phyloP scores from a whole-genome alignment of 352 stramenopile genomes.

The Phytophthora ohioensis region DNA sequence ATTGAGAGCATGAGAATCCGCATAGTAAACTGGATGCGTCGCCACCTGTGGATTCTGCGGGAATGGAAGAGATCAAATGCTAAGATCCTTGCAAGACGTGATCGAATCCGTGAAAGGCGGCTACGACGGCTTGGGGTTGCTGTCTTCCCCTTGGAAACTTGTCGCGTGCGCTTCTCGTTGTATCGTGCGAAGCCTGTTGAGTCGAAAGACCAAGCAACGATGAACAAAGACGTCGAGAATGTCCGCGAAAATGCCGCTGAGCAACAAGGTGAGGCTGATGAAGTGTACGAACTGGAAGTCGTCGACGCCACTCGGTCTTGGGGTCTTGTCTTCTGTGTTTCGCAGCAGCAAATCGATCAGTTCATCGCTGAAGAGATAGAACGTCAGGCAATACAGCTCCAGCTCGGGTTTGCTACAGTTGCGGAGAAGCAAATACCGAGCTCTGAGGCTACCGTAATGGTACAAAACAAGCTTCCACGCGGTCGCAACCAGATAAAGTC shows the following conservation, averaged over 20 bases:
- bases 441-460: neutral
- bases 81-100: conserved; percentile 47
- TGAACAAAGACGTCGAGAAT: neutral
- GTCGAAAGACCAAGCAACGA: neutral
- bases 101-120: conserved; percentile 57
- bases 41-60: conserved; percentile 46
- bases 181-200: conserved; percentile 33
- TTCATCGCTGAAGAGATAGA: conserved; percentile 29
- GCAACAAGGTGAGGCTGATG: conserved; percentile 1
- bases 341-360: conserved; percentile 19
- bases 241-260: neutral
- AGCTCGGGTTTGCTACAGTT: neutral
- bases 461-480: conserved; percentile 2
- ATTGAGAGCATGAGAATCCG: conserved; percentile 56
- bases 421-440: neutral
- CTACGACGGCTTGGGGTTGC: conserved; percentile 39
- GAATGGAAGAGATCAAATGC: conserved; percentile 65
- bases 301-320: conserved; percentile 27
- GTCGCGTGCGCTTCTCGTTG: conserved; percentile 44
- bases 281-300: conserved; percentile 42
- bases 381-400: conserved; percentile 17
- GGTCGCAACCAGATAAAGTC: neutral
- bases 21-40: conserved; percentile 62
- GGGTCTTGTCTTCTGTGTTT: conserved; percentile 19
- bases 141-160: conserved; percentile 43